These are phyloP conservation scores for Psidium friedrichsthalianum DNA, from an alignment of 345 rosid species.

Conservation along the genomic window DNA sequence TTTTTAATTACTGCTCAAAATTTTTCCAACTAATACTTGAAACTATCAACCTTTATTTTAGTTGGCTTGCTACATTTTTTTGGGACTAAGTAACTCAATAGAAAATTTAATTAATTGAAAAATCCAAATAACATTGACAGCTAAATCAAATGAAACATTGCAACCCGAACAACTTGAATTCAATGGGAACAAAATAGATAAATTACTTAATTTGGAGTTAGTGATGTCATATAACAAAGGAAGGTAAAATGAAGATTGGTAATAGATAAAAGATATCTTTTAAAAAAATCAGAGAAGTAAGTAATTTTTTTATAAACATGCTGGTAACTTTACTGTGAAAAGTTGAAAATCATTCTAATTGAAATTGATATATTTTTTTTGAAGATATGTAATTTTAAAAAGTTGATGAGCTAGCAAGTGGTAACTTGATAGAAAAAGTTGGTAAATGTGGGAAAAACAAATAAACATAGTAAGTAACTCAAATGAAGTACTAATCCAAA, in stretches of 20 bases:
- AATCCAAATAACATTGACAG: neutral
- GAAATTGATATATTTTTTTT: neutral
- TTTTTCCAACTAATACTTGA: neutral
- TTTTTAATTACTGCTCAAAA: neutral
- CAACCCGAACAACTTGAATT: neutral
- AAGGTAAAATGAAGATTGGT: neutral
- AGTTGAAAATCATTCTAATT: neutral
- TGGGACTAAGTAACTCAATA: neutral
- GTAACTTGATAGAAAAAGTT: neutral
- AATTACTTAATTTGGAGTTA: neutral
- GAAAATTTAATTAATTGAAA: neutral
- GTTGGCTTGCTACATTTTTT: neutral
- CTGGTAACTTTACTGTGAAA: neutral
- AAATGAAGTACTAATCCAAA: neutral
- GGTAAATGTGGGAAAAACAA: neutral
- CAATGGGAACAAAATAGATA: neutral
- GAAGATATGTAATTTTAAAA: neutral
- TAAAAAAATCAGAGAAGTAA: neutral
- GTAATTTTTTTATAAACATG: too few species aligned
- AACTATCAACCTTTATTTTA: neutral
- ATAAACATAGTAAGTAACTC: neutral
- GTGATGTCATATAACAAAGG: neutral
- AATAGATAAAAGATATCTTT: too few species aligned
- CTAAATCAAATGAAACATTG: neutral
- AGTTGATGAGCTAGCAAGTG: neutral